These are phyloP conservation scores for Colletotrichum spaethianum DNA, from an alignment of 2,329 filamentous ascomycete species.

Conservation along the genomic window DNA sequence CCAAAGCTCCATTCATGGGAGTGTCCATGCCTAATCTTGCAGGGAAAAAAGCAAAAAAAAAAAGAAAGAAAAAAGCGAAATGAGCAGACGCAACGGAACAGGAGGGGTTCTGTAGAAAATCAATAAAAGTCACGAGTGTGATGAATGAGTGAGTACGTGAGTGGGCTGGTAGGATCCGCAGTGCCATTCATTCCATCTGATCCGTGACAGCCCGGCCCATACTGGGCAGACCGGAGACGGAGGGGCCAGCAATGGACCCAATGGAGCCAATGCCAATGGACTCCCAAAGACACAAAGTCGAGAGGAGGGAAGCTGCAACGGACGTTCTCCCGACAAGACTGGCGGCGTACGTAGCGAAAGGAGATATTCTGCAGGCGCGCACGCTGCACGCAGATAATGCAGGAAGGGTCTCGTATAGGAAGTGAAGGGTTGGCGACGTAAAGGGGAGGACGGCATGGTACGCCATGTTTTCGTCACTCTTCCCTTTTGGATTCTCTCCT, in stretches of 20 bases:
- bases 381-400: constrained; percentile 1
- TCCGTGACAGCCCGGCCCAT: constrained; percentile 9
- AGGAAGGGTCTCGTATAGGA: constrained; percentile 2
- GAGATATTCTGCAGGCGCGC: not conserved
- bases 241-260: not conserved
- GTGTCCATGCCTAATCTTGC: constrained; percentile 15
- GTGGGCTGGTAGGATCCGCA: constrained; percentile 29
- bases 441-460: not conserved
- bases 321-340: not conserved
- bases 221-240: constrained; percentile 3
- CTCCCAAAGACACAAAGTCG: not conserved
- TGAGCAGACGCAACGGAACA: not conserved
- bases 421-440: not conserved
- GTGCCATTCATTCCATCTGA: constrained; percentile 15
- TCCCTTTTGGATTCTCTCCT: not conserved
- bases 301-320: too few species aligned
- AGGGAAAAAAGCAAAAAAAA: not conserved
- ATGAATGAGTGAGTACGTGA: not conserved
- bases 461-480: not conserved
- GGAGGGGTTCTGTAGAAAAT: not conserved
- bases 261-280: too few species aligned
- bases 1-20: not conserved
- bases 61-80: constrained; percentile 1
- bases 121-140: not conserved
- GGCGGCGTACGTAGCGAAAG: not conserved